Percentiles rank a stretch among this genome's conserved stretches.
These are phyloP conservation scores for Coniochaeta ligniaria DNA, from an alignment of 2,329 filamentous ascomycete species.

Conservation along the genomic window DNA sequence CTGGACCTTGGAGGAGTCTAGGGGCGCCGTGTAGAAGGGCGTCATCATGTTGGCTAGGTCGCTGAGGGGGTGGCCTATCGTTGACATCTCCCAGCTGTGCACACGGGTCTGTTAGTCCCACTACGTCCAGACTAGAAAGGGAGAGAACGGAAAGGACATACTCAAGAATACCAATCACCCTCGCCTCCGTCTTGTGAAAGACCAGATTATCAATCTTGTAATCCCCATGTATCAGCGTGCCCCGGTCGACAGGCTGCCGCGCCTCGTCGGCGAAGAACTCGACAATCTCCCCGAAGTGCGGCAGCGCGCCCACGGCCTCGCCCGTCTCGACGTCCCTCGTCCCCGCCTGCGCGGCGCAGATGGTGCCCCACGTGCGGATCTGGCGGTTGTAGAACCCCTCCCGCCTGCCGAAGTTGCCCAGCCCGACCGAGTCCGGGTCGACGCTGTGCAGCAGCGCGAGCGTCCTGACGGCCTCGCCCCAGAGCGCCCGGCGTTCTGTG, in stretches of 20 bases:
- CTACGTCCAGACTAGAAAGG: too few relatives aligned
- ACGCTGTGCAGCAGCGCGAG: constrained; percentile 82
- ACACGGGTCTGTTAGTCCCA: not conserved
- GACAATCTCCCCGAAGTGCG: constrained; percentile 75
- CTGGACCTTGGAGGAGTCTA: constrained; percentile 16
- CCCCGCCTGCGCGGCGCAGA: constrained; percentile 70
- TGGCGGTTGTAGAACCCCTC: constrained; percentile 80
- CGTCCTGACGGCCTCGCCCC: constrained; percentile 76
- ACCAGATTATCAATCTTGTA: constrained; percentile 92
- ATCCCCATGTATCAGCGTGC: constrained; percentile 83
- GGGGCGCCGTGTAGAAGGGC: constrained; percentile 34
- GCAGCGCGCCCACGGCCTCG: constrained; percentile 71
- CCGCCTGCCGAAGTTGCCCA: constrained; percentile 66
- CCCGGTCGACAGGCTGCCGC: constrained; percentile 69
- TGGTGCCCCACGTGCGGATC: constrained; percentile 71
- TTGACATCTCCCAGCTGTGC: constrained; percentile 91
- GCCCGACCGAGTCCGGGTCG: constrained; percentile 55
- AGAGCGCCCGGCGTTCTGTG: constrained; percentile 69
- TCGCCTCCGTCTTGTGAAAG: constrained; percentile 81
- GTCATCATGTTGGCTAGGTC: constrained; percentile 76
- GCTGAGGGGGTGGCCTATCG: constrained; percentile 89
- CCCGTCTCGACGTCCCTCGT: constrained; percentile 71
- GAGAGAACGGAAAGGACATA: constrained; percentile 27
- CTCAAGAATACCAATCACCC: constrained; percentile 89
- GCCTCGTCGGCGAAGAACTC: constrained; percentile 64